Percentiles rank a stretch among this genome's conserved stretches.
These are phyloP conservation scores for Neonectria neomacrospora DNA, from an alignment of 2,329 filamentous ascomycete species.

Conservation along the genomic window DNA sequence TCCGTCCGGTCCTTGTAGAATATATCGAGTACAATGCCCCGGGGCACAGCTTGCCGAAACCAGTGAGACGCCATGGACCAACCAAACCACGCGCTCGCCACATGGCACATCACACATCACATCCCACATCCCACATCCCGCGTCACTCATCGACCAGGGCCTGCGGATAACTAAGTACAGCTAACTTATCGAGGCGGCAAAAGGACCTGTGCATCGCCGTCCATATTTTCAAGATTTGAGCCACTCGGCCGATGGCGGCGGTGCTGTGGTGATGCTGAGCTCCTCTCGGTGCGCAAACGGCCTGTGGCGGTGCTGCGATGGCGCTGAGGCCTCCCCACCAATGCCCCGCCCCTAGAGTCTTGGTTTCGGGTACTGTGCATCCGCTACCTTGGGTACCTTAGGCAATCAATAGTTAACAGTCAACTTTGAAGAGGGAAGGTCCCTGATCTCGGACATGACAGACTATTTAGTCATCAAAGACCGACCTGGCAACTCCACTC, in stretches of 20 bases:
- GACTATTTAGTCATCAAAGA: conserved; percentile 5
- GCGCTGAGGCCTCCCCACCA: neutral
- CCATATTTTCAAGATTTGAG: neutral
- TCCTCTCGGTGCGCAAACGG: neutral
- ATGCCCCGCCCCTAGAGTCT: neutral
- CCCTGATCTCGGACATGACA: neutral
- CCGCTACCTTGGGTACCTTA: too few relatives aligned
- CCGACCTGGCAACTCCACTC: neutral
- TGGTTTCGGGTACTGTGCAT: too few relatives aligned
- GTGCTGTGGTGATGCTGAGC: neutral
- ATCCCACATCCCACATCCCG: neutral
- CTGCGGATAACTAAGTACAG: conserved; percentile 11
- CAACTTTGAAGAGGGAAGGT: too few relatives aligned
- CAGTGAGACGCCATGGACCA: conserved; percentile 2
- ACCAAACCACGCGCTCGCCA: conserved; percentile 1
- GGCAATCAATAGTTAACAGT: too few relatives aligned
- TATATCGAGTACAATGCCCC: neutral
- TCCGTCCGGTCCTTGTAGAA: too few relatives aligned
- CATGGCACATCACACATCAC: neutral
- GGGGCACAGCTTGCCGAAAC: conserved; percentile 1
- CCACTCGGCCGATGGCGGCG: neutral
- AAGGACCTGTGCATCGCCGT: neutral
- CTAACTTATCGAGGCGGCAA: neutral
- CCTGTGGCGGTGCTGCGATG: neutral
- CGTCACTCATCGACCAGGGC: neutral